A percentile compares a stretch with the other conserved stretches of the same genome.
Evolutionary conservation across 2,329 filamentous ascomycete species (phyloP).

Genomic region (Incumbomyces lentus): DNA sequence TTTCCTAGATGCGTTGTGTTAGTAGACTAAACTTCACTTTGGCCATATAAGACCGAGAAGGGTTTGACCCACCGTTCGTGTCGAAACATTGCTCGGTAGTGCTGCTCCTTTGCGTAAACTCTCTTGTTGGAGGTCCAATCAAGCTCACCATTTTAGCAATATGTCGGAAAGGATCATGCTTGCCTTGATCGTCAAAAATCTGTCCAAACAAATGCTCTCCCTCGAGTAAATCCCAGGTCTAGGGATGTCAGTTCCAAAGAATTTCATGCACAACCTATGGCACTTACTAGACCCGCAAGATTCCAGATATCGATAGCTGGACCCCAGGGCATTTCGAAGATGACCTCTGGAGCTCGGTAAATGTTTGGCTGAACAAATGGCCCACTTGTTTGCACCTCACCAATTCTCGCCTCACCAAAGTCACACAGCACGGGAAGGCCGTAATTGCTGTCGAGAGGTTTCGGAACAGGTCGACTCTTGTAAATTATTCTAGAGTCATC

Average conservation of each 20-base stretch:
- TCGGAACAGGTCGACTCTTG: constrained; percentile 13
- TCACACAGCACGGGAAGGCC: constrained; percentile 23
- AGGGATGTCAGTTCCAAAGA: too few species aligned
- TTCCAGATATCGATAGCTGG: constrained; percentile 20
- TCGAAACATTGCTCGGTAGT: too few species aligned
- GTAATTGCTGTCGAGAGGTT: constrained; percentile 11
- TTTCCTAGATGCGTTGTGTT: too few species aligned
- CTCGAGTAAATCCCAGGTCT: constrained; percentile 1
- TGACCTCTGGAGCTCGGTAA: constrained; percentile 25
- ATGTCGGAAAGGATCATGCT: constrained; percentile 23
- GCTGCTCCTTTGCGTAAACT: constrained; percentile 12
- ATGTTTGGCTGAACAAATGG: constrained; percentile 21
- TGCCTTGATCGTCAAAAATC: constrained; percentile 17
- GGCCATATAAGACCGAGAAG: too few species aligned
- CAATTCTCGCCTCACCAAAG: constrained; percentile 23
- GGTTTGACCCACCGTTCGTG: neutral
- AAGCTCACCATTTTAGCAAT: constrained; percentile 22
- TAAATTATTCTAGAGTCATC: constrained; percentile 23
- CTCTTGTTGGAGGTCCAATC: constrained; percentile 21
- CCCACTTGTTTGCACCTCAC: constrained; percentile 11
- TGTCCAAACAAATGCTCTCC: constrained; percentile 13
- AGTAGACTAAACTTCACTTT: too few species aligned
- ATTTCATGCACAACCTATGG: too few species aligned
- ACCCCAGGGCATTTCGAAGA: constrained; percentile 23
- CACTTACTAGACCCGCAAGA: too few species aligned